phyloP scores from a whole-genome alignment of 371 early-diverging fungal species.

The Sporodiniella umbellata region DNA sequence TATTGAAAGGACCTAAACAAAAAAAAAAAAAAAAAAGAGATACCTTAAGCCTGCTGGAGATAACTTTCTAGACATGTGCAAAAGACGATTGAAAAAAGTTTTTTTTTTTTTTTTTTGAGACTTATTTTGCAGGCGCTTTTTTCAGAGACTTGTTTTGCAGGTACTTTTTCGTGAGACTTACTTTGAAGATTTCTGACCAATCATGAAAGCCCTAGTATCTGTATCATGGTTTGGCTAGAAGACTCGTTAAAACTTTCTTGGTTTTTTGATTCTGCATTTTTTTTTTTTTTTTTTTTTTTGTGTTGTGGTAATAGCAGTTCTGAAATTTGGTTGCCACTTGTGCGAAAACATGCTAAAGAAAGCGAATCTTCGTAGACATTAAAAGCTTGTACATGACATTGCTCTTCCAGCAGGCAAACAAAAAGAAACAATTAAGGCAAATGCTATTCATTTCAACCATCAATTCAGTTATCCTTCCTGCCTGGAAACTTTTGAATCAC shows the following conservation, averaged over 20 bases:
- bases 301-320: conserved; percentile 4
- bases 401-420: conserved; percentile 8
- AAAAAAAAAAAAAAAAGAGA: background rate
- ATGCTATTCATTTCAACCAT: conserved; percentile 5
- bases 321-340: conserved; percentile 5
- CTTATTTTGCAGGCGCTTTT: no score
- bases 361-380: conserved; percentile 7
- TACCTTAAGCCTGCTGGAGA: conserved; percentile 37
- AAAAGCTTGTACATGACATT: conserved; percentile 6
- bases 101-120: no score
- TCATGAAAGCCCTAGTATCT: no score
- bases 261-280: conserved; percentile 6
- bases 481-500: conserved; percentile 7
- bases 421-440: conserved; percentile 4
- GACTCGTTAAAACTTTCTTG: conserved; percentile 1
- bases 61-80: conserved; percentile 18
- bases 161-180: no score
- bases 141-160: no score
- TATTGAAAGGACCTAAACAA: no score
- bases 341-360: conserved; percentile 7
- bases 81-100: background rate
- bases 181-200: no score
- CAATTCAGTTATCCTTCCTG: conserved; percentile 6
- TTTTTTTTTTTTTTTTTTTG: no score
- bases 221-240: conserved; percentile 6